Evolutionary conservation across 2,329 filamentous ascomycete species (phyloP).

Genomic region (Dothistroma septosporum): DNA sequence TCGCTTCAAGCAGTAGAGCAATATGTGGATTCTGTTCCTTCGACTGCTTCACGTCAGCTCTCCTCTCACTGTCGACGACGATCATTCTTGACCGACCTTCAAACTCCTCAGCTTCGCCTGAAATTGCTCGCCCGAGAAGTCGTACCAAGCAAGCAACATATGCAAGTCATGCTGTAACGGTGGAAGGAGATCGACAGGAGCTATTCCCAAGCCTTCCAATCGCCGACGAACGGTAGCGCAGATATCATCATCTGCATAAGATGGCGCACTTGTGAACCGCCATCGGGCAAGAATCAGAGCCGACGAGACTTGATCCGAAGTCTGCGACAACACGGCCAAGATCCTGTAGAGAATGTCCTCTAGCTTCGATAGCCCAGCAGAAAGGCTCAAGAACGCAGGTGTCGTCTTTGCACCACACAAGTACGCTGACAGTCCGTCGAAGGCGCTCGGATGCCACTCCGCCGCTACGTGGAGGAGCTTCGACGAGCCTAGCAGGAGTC

Average conservation of each 20-base stretch:
- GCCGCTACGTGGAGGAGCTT: slow-evolving; percentile 1
- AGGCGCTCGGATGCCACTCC: neutral
- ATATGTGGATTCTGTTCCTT: neutral
- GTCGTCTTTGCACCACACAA: neutral
- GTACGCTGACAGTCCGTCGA: neutral
- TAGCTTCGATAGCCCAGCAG: neutral
- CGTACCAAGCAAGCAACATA: slow-evolving; percentile 7
- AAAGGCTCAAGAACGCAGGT: neutral
- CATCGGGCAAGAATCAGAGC: neutral
- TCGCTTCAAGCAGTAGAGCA: neutral
- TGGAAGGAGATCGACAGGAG: neutral
- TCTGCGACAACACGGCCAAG: neutral
- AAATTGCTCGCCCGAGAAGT: neutral
- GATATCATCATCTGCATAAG: neutral
- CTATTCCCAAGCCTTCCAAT: neutral
- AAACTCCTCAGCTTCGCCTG: neutral
- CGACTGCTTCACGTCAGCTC: neutral
- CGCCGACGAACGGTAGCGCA: neutral
- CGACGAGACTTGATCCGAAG: neutral
- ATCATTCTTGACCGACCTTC: neutral
- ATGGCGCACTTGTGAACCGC: neutral
- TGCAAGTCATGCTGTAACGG: slow-evolving; percentile 4
- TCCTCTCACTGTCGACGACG: neutral
- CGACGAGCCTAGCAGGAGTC: slow-evolving; percentile 1
- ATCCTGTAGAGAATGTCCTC: neutral